Conservation (phyloP, 441 rosid genomes). For the Dalechampia spathulata region DNA sequence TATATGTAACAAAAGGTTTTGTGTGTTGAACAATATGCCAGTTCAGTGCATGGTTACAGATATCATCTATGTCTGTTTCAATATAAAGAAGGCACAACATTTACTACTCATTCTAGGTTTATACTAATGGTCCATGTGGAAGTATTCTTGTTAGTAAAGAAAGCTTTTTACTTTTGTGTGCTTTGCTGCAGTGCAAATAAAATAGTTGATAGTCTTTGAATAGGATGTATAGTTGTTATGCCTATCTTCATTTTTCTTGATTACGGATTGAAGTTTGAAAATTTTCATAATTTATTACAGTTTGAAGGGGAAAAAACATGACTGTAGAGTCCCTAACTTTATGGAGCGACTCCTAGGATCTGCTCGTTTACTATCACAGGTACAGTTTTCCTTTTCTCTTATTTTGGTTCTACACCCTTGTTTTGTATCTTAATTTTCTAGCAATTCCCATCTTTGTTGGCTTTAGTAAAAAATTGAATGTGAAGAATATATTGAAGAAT, state of each 20-base stretch:
- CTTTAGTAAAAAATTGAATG: neutral
- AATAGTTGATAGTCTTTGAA: neutral
- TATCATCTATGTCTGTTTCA: neutral
- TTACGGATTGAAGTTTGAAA: neutral
- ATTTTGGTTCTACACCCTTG: neutral
- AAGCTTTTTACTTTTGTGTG: neutral
- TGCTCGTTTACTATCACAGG: conserved; percentile 77
- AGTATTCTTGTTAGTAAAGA: neutral
- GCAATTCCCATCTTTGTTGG: neutral
- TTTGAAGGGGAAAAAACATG: conserved; percentile 61
- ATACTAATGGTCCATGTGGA: neutral
- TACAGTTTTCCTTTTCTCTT: conserved; percentile 11
- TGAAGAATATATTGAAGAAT: neutral
- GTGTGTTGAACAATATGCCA: neutral
- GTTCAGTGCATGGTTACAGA: neutral
- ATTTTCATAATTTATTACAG: conserved; percentile 21
- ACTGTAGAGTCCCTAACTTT: conserved; percentile 50
- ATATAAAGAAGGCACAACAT: neutral
- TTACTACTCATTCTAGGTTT: neutral
- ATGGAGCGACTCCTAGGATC: conserved; percentile 72
- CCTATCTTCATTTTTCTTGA: neutral
- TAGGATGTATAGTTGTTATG: neutral
- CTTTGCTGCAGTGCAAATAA: neutral
- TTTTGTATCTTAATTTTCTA: neutral
- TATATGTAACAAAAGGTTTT: no score